Conservation (phyloP, 2,329 filamentous ascomycete genomes). For the Fusarium chaquense region DNA sequence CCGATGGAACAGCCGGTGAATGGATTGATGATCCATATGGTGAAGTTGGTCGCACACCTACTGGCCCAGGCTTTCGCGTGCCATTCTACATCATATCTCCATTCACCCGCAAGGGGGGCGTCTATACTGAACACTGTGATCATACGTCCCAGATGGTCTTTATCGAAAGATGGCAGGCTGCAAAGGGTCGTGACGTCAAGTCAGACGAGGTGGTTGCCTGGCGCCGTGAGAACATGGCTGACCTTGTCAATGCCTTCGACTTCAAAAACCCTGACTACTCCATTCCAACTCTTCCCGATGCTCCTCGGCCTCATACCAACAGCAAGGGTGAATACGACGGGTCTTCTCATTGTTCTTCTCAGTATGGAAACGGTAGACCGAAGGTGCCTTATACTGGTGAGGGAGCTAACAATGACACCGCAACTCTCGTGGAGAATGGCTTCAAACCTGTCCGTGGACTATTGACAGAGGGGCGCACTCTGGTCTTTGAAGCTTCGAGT, state of each 20-base stretch:
- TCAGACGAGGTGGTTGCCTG: not conserved
- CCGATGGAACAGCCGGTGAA: slow-evolving; percentile 2
- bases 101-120: slow-evolving; percentile 12
- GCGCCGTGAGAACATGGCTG: slow-evolving; percentile 23
- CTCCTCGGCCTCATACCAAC: no score
- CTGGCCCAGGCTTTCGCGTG: not conserved
- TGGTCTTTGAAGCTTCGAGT: no score
- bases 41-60: not conserved
- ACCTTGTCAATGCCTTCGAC: slow-evolving; percentile 16
- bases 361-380: no score
- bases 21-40: slow-evolving; percentile 21
- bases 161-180: slow-evolving; percentile 21
- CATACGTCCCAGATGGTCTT: not conserved
- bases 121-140: slow-evolving; percentile 16
- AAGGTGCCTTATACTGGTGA: no score
- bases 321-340: no score
- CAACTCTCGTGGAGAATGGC: no score
- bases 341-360: no score
- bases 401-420: no score
- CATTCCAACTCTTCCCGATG: no score
- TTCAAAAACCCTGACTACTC: not conserved
- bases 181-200: slow-evolving; percentile 11
- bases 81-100: slow-evolving; percentile 22
- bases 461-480: no score
- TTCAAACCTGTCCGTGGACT: no score